Base-by-base conservation (phyloP, 345 rosid species). In the Populus euphratica region DNA sequence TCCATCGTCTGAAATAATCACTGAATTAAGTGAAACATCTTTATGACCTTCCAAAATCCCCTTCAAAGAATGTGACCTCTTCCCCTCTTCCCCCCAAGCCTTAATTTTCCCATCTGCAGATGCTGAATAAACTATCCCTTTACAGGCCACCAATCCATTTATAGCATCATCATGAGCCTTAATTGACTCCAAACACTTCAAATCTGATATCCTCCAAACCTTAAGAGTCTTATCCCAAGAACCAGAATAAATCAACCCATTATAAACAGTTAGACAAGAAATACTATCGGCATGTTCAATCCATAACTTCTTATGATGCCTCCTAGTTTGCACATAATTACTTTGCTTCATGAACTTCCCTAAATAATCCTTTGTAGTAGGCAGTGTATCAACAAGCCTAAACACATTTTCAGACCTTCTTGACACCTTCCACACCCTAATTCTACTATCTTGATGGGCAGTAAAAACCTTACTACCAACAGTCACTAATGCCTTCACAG, bases 21-120 rank as follows among this genome's bases (percentile, higher is more conserved):
- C 81, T 14, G 84, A 81, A 65, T 81, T 81, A 12, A 81, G 5
- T 2, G 84, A 81, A 49, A 81, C 78, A 64, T 81, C 81, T 59
- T 70, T 64, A 33, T 81, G 81, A 71, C 97, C 94, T 63, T 92
- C 91, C 82, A 93, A 56, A 67, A 91, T 88, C 8, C 96, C 98
- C 80, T 86, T 88, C 73, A 81, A 54, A 38, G 52, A 81, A 74
- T 81, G 84, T 17, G 78, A 69, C 20, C 3, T 38, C 56, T 47
- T 77, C 29, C 78, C 78, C 12, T 39, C 84, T 54, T 50, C 78
- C n/a, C 78, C 76, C 84, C 84, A 81, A 10, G 72, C 78, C 59
- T 81, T 81, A 3, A 81, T 77, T 43, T 81, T 81, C 68, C 84
- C 84, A 65, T 81, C 84, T 64, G 84, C 84, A 2, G 84, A 81